Base-by-base conservation (phyloP, 192 early-diverging fungal genomes). In the Funneliformis geosporum region DNA sequence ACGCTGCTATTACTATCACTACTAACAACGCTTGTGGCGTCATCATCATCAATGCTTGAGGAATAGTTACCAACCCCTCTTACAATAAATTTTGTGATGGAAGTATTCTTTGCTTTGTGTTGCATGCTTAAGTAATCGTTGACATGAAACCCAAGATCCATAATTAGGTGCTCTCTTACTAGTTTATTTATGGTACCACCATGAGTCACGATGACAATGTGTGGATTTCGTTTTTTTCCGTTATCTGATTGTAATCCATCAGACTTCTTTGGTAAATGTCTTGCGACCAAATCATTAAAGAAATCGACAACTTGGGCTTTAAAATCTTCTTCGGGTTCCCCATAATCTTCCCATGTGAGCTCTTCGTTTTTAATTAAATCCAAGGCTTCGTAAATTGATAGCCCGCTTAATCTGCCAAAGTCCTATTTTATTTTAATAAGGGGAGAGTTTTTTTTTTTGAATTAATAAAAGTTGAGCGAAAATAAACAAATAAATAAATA, bases 311-410 rank as follows among this genome's bases (percentile, higher is more conserved):
- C 42, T 43, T 38, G 64, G 25, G 47, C 43, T 28, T 18, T 50
- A 28, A 78, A 78, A n/a, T 64, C 65, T 66, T 65, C 64, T n/a
- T 78, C 47, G 11, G 76, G 38, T 67, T 78, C 76, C 9, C 76
- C 76, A 78, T 78, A 78, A 67, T 78, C 76, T 33, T 67, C 43
- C 76, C 76, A 78, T 78, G 39, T 18, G 14, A 14, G 25, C 18
- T 64, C 76, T 50, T 78, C 76, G 1, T 64, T 42, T 78, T 78
- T 78, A 16, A 78, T 78, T 55, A 78, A 47, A 42, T 78, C 65
- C 9, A 78, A 59, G 50, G 76, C 64, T 0, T 64, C 25, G 7
- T 78, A 25, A 28, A 78, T 78, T 18, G 62, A 67, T 67, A 67
- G 33, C 9, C 65, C 65, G 50, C 27, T 78, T 43, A 78, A 40